Evolutionary conservation across 2,329 filamentous ascomycete genomes (phyloP), one percentile per base, ranked within the genome.

Genomic region (Penicillium concentricum): DNA sequence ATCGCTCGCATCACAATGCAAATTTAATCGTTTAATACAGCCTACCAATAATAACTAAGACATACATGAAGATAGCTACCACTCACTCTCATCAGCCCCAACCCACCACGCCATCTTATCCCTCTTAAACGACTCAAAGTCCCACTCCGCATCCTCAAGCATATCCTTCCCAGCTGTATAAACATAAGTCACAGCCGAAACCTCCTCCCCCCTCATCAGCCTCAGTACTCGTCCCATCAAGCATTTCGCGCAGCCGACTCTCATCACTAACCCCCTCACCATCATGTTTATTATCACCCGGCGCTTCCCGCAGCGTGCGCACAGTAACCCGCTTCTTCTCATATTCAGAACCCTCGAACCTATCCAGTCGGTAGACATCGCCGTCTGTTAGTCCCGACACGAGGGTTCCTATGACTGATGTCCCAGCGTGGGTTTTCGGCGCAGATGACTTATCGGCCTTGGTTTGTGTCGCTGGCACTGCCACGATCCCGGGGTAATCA

Each of bases 321-420:
- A 83, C 81, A 13, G 64, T 69, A 0, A 87, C 83, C 12, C 66
- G 69, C 12, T 69, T 61, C 20, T 88, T 81, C 55, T 78, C 75
- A 68, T 96, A 96, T 70, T 94, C 85, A 6, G 62, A 61, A 0
- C 93, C 93, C 72, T 97, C 93, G 69, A 96, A 97, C 4, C 79
- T 74, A 69, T 97, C 92, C 2, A 97, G 80, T 30, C 88, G 86
- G 63, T 78, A 76, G 51, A 97, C 78, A 67, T 97, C 92, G 24
- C 83, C 86, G 37, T 87, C 83, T 0, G 90, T 95, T 42, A 97
- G 77, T 0, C 92, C 92, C 0, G 85, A 86, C 0, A 92, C 90
- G 51, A 89, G 84, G 24, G 88, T 87, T 4, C 93, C 93, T 2
- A 88, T 84, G 1, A 96, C 91, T 5, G 78, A 78, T 53, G 84